A percentile compares a stretch with the other conserved stretches of the same genome.
Conservation (phyloP, 2,329 filamentous ascomycete species). For the Ophidiomyces ophidiicola region DNA sequence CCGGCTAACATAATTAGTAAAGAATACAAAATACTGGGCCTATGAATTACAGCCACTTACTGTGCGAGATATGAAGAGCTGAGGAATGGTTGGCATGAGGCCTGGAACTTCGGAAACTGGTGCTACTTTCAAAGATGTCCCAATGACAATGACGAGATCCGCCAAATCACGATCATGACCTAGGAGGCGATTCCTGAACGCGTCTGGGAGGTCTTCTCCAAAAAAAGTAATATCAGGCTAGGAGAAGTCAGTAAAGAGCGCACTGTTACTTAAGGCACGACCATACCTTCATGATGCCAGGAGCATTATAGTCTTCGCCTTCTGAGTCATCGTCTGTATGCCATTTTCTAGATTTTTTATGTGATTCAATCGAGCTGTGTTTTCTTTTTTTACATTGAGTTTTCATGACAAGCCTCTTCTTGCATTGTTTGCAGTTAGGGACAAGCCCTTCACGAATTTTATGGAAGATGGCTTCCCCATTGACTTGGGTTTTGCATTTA, state of each 20-base stretch:
- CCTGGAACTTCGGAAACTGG: constrained; percentile 87
- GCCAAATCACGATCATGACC: constrained; percentile 66
- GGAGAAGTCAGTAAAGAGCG: constrained; percentile 18
- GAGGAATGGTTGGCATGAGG: constrained; percentile 68
- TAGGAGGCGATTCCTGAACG: constrained; percentile 70
- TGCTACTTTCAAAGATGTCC: constrained; percentile 88
- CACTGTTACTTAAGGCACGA: background rate
- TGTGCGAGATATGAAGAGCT: constrained; percentile 79
- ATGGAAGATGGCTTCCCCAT: constrained; percentile 64
- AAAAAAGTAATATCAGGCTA: constrained; percentile 95
- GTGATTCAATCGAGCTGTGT: constrained; percentile 37
- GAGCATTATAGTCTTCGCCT: constrained; percentile 51
- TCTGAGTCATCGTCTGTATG: constrained; percentile 45
- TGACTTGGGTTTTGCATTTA: constrained; percentile 61
- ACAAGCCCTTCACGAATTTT: constrained; percentile 66
- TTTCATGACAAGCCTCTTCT: constrained; percentile 41
- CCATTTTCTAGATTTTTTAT: constrained; percentile 43
- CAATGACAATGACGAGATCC: constrained; percentile 89
- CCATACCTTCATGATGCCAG: constrained; percentile 64
- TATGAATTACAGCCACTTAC: constrained; percentile 30
- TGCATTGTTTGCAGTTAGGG: constrained; percentile 63
- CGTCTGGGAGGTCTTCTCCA: constrained; percentile 73
- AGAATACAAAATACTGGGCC: background rate
- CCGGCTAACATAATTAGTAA: constrained; percentile 40
- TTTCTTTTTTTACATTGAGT: constrained; percentile 42